Evolutionary conservation across 2,329 filamentous ascomycete genomes (phyloP), one percentile per base, ranked within the genome.

Genomic region (Fusarium udum): DNA sequence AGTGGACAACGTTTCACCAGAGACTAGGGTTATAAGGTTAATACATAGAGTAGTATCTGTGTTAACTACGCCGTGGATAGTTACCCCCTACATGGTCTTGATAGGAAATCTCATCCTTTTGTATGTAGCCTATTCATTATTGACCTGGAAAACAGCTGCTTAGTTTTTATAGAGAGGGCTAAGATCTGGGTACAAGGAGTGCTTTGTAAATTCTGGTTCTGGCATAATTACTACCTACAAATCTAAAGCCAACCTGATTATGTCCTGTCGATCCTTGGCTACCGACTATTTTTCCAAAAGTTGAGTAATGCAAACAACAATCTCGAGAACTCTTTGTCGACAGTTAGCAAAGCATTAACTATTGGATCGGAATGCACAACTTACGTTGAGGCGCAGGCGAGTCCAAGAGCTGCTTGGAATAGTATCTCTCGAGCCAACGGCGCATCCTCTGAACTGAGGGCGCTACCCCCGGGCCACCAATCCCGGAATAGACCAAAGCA

Each of bases 371-470:
- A 31, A 10, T 43, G 7, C n/a, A 43, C 3, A 48, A 20, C 48
- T 52, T 52, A 52, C 48, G 48, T 36, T 4, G 48, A 52, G 4
- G 48, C 48, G n/a, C 48, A 52, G 16, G 48, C 48, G 7, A 52
- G 48, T 20, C 48, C 48, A 3, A 52, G 31, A 7, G 48, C 48
- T 18, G 31, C 48, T 52, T 52, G 48, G 18, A 52, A 52, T 4
- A 52, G 24, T 52, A 12, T 26, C 13, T 52, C 48, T 36, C n/a
- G 13, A 10, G 48, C 31, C 10, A 52, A 26, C 1, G 31, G 31
- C 10, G 48, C 16, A 2, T 52, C 13, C 0, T 20, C 9, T 11
- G 31, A 34, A 15, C 48, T 20, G 9, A 52, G 48, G 4, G 48
- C 48, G 3, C 31, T 36, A 6, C 48, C 48, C 1, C 48, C 48